These are phyloP conservation scores for Penicillium parvum DNA, from an alignment of 495 filamentous ascomycete species.

Conservation along the genomic window DNA sequence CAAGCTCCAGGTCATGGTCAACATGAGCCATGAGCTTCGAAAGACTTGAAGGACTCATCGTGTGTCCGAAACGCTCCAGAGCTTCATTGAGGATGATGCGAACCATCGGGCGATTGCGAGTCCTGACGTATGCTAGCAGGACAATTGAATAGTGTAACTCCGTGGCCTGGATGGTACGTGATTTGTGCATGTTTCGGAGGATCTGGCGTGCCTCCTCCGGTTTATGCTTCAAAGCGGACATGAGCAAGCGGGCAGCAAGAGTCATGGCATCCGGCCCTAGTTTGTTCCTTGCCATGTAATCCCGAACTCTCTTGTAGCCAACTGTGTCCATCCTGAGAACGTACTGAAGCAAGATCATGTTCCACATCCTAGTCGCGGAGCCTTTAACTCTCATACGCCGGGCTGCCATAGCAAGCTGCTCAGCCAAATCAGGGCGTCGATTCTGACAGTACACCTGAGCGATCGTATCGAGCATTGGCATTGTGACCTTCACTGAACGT, in stretches of 20 bases:
- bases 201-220: conserved; percentile 63
- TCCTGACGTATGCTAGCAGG: conserved; percentile 58
- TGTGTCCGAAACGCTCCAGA: conserved; percentile 38
- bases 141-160: conserved; percentile 73
- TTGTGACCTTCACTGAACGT: conserved; percentile 34
- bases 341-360: conserved; percentile 64
- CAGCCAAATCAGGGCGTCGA: conserved; percentile 54
- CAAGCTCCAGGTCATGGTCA: conserved; percentile 26
- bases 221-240: conserved; percentile 56
- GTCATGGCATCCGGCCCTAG: conserved; percentile 65
- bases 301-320: conserved; percentile 55
- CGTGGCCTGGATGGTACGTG: conserved; percentile 53
- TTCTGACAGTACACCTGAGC: conserved; percentile 68
- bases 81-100: conserved; percentile 52
- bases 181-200: conserved; percentile 54
- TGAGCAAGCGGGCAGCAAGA: conserved; percentile 68
- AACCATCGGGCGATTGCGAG: conserved; percentile 47
- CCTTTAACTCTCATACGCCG: conserved; percentile 36
- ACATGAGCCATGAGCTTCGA: conserved; percentile 42
- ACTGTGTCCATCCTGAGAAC: conserved; percentile 61
- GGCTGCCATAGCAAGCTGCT: conserved; percentile 51
- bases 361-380: conserved; percentile 66
- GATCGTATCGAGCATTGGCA: conserved; percentile 57
- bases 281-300: conserved; percentile 53
- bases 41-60: conserved; percentile 42